Evolutionary conservation across 345 rosid species (phyloP).

Genomic region (Capsella bursapastoris): DNA sequence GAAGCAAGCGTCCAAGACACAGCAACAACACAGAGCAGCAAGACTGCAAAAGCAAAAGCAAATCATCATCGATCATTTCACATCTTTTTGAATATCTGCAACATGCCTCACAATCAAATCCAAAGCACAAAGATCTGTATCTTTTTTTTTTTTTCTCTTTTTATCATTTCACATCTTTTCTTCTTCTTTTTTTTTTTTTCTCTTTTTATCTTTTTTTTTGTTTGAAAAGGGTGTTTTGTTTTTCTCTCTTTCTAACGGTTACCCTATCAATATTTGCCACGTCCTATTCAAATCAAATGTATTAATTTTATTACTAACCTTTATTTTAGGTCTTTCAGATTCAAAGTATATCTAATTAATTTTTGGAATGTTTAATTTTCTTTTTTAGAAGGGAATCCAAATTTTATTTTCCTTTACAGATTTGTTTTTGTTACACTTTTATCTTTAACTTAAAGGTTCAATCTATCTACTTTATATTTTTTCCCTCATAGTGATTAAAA

Average conservation of each 20-base stretch:
- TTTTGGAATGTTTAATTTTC: no score
- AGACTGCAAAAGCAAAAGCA: constrained; percentile 13
- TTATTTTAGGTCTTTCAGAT: background rate
- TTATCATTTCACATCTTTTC: constrained; percentile 3
- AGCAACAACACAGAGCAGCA: constrained; percentile 29
- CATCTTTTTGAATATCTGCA: background rate
- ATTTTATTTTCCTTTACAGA: background rate
- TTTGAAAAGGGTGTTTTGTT: no score
- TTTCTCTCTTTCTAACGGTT: background rate
- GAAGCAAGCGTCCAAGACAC: constrained; percentile 30
- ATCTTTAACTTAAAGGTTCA: background rate
- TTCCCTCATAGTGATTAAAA: background rate
- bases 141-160: background rate
- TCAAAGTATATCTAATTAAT: background rate
- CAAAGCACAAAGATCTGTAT: background rate
- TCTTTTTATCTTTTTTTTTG: no score
- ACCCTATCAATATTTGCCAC: constrained; percentile 7
- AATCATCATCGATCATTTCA: background rate
- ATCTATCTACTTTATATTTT: background rate
- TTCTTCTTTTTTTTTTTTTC: background rate
- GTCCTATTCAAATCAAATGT: background rate
- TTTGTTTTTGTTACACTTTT: background rate
- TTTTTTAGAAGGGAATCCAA: background rate
- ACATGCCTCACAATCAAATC: background rate
- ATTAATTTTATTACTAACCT: no score